Evolutionary conservation across 2,329 filamentous ascomycete species (phyloP), one percentile per base, ranked within the genome.

Genomic region (Arthroderma uncinatum): DNA sequence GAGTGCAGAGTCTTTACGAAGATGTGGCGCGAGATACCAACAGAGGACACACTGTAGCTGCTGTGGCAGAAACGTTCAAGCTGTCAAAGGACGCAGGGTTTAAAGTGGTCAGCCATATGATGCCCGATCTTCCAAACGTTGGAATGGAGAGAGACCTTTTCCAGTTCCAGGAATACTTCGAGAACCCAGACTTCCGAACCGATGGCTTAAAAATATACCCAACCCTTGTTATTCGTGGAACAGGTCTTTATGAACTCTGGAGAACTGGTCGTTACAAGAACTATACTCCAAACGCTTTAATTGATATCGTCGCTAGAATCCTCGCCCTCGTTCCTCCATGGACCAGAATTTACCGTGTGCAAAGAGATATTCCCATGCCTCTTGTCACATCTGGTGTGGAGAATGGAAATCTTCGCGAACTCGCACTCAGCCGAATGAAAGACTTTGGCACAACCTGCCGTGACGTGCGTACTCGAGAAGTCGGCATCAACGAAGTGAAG

Each of bases 51-150:
- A 98, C 93, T 0, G 93, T 98, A 23, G 89, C 90, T 5, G 83
- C 94, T 0, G 93, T 98, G 0, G 92, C 90, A 30, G 91, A 98
- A 73, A 98, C 93, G 0, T 98, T 98, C 70, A 94, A 88, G 64
- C 79, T 96, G n/a, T 84, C 93, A 62, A 98, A 98, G 73, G 94
- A 98, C 71, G 90, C 94, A 4, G 93, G 93, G 0, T 98, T 95
- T 80, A 98, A 98, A 72, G 93, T 98, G 0, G 93, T 98, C 61
- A 95, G 89, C 63, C 93, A 98, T 74, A 98, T 98, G 93, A 98
- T 98, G 93, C 93, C 93, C 1, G 93, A 98, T 69, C 75, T 98
- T 52, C 93, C 93, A 2, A 98, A 98, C 66, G 93, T 98, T 1
- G 93, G 93, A 57, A 95, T 97, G 87, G 94, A 98, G 74, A 86